These are phyloP conservation scores for Schizophyllum commune DNA, from an alignment of 1,284 basidiomycete species.

Conservation along the genomic window DNA sequence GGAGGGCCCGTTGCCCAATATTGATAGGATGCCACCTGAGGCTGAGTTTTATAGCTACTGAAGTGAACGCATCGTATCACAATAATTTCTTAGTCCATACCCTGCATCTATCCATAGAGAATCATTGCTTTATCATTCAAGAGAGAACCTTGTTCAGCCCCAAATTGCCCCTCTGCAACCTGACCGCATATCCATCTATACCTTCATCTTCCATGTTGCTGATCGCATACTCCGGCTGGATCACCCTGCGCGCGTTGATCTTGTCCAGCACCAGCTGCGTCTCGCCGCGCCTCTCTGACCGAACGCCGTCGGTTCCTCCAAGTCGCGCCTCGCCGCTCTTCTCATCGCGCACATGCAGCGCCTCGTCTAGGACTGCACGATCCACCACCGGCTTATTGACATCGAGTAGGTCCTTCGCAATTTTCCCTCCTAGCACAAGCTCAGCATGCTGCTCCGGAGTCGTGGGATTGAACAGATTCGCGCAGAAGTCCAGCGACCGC, in stretches of 20 bases:
- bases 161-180: slow-evolving; percentile 36
- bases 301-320: slow-evolving; percentile 11
- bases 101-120: no score
- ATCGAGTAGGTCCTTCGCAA: slow-evolving; percentile 35
- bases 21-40: no score
- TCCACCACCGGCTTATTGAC: slow-evolving; percentile 37
- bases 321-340: no score
- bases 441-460: slow-evolving; percentile 40
- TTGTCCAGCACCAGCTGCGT: slow-evolving; percentile 41
- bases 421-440: slow-evolving; percentile 20
- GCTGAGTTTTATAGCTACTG: no score
- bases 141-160: slow-evolving; percentile 32
- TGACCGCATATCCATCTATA: slow-evolving; percentile 40
- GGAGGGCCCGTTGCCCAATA: no score
- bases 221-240: slow-evolving; percentile 43
- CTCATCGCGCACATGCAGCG: slow-evolving; percentile 13
- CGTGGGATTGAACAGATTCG: slow-evolving; percentile 50
- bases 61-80: no score
- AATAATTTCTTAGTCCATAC: no score
- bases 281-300: slow-evolving; percentile 22
- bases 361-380: slow-evolving; percentile 31
- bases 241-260: slow-evolving; percentile 43
- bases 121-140: no score
- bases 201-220: slow-evolving; percentile 48
- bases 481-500: slow-evolving; percentile 52